A percentile compares a stretch with the other conserved stretches of the same genome.
Conservation (phyloP, 139 green algal species). For the Picochlorum sp. region DNA sequence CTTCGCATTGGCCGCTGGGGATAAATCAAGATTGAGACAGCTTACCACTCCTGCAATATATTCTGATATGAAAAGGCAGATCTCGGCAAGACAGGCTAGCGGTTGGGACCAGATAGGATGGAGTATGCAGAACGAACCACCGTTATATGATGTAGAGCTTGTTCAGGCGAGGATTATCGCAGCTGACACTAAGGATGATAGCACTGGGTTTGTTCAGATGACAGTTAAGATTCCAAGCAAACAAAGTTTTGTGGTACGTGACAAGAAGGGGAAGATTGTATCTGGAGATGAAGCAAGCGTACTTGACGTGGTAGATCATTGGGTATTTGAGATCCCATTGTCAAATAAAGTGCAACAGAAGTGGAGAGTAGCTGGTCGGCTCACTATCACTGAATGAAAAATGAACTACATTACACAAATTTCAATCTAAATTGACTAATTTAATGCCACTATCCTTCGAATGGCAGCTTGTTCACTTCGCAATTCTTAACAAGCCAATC, state of each 20-base stretch:
- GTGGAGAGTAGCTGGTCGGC: slow-evolving; percentile 21
- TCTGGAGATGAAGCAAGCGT: slow-evolving; percentile 12
- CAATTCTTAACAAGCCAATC: slow-evolving; percentile 25
- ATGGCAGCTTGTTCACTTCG: slow-evolving; percentile 4
- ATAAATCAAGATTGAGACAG: slow-evolving; percentile 26
- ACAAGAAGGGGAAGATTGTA: slow-evolving; percentile 12
- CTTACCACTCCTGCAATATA: slow-evolving; percentile 28
- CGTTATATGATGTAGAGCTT: slow-evolving; percentile 11
- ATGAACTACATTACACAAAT: too few species aligned
- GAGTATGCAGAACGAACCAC: slow-evolving; percentile 7
- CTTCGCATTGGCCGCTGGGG: slow-evolving; percentile 13
- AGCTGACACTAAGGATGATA: slow-evolving; percentile 33
- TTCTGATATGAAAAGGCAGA: slow-evolving; percentile 31
- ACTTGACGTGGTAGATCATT: slow-evolving; percentile 27
- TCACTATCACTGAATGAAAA: background rate
- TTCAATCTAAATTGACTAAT: too few species aligned
- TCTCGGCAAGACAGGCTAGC: slow-evolving; percentile 28
- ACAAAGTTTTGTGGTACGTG: slow-evolving; percentile 34
- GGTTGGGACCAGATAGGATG: slow-evolving; percentile 33
- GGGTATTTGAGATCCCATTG: slow-evolving; percentile 37
- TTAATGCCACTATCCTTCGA: background rate
- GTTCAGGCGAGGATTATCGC: slow-evolving; percentile 35
- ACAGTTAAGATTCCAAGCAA: slow-evolving; percentile 26
- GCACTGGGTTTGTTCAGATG: slow-evolving; percentile 31
- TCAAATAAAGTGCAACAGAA: slow-evolving; percentile 6